Evolutionary conservation across 306 rosid genomes (phyloP).

Genomic region (Mucuna pruriens): DNA sequence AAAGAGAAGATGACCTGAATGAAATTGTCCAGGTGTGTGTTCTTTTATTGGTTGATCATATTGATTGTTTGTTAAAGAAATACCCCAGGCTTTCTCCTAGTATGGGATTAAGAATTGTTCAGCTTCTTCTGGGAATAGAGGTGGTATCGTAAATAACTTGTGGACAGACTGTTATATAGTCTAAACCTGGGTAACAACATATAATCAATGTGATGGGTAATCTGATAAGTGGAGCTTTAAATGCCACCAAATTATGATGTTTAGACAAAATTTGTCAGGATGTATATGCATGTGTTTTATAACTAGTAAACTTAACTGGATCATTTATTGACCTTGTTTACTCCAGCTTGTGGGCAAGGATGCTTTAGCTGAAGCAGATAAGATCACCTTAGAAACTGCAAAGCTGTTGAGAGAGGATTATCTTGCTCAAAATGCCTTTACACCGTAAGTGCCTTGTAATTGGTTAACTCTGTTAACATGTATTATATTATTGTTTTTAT

Average conservation of each 20-base stretch:
- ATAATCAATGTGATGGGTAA: neutral
- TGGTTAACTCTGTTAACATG: constrained; percentile 25
- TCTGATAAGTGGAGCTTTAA: constrained; percentile 35
- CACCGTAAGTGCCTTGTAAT: constrained; percentile 67
- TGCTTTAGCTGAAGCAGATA: constrained; percentile 98
- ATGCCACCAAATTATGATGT: constrained; percentile 12
- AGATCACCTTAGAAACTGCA: constrained; percentile 97
- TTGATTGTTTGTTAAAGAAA: constrained; percentile 27
- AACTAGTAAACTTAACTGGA: constrained; percentile 23
- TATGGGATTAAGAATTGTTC: constrained; percentile 35
- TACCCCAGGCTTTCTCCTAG: constrained; percentile 13
- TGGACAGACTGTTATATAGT: constrained; percentile 5
- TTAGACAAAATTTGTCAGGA: constrained; percentile 24
- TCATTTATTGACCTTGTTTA: constrained; percentile 23
- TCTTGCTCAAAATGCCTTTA: constrained; percentile 99
- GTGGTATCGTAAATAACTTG: constrained; percentile 20
- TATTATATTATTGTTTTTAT: constrained; percentile 15
- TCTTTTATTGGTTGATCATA: constrained; percentile 20
- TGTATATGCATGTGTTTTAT: neutral
- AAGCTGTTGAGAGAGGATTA: constrained; percentile 99
- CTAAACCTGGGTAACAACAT: constrained; percentile 25
- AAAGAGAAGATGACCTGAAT: constrained; percentile 98
- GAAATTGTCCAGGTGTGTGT: constrained; percentile 94
- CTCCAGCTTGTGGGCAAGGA: constrained; percentile 98
- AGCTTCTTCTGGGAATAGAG: constrained; percentile 18